Conservation (phyloP, 176 grass and related monocot genomes). For the Rhipidocladum racemiflorum region DNA sequence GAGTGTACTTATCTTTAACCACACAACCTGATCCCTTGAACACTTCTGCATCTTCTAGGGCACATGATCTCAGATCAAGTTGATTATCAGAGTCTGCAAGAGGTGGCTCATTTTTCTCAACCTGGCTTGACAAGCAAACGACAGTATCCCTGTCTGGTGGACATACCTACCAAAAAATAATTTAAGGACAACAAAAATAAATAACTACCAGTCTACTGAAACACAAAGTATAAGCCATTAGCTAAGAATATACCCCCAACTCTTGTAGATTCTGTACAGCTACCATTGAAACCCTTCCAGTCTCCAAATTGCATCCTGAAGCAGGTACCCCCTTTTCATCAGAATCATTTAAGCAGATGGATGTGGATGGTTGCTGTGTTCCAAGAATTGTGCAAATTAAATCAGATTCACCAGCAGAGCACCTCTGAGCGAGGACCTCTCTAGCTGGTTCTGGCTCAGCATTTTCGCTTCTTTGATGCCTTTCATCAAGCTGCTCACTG, state of each 20-base stretch:
- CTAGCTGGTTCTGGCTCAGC: constrained; percentile 43
- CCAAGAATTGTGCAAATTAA: constrained; percentile 19
- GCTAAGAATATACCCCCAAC: constrained; percentile 28
- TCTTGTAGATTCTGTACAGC: constrained; percentile 20
- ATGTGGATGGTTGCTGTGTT: constrained; percentile 28
- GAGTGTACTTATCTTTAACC: constrained; percentile 13
- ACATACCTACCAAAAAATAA: constrained; percentile 24
- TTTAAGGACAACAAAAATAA: constrained; percentile 2
- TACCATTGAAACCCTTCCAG: constrained; percentile 5
- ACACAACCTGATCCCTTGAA: constrained; percentile 2
- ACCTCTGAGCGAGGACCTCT: constrained; percentile 42
- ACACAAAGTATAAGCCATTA: constrained; percentile 1
- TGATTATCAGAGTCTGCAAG: constrained; percentile 14
- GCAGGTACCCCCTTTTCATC: constrained; percentile 30
- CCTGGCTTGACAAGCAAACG: constrained; percentile 25
- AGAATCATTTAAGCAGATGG: constrained; percentile 39
- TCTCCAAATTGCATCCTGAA: constrained; percentile 36
- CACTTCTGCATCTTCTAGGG: constrained; percentile 7
- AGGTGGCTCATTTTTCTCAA: constrained; percentile 25
- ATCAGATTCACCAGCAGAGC: constrained; percentile 40
- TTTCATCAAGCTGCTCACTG: constrained; percentile 41
- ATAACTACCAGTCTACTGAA: background rate
- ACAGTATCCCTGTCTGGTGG: constrained; percentile 5
- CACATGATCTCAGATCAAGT: constrained; percentile 11
- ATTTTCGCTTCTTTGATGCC: constrained; percentile 40